phyloP scores from a whole-genome alignment of 2,329 filamentous ascomycete species.

The Fusarium sp. region DNA sequence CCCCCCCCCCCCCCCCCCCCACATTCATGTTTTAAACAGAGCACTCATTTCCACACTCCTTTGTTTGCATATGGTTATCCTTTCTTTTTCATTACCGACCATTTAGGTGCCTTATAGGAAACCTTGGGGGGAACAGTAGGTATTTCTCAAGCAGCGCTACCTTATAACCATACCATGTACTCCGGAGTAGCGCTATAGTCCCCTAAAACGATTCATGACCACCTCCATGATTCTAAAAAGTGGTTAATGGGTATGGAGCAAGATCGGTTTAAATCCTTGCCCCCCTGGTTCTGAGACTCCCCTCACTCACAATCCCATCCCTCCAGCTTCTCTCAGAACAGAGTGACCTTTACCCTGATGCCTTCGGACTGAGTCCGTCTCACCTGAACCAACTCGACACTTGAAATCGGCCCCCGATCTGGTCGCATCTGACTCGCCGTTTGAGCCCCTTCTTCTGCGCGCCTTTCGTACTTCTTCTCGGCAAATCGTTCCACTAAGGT shows the following conservation, averaged over 20 bases:
- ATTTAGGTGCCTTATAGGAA: background rate
- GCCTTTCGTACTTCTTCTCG: slow-evolving; percentile 16
- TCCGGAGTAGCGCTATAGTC: slow-evolving; percentile 3
- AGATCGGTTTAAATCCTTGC: slow-evolving; percentile 25
- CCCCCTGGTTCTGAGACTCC: slow-evolving; percentile 27
- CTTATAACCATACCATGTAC: background rate
- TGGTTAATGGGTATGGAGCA: slow-evolving; percentile 9
- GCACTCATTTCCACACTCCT: slow-evolving; percentile 15
- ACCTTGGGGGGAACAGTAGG: too few species aligned
- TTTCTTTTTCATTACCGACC: slow-evolving; percentile 8
- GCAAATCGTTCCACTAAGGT: slow-evolving; percentile 29
- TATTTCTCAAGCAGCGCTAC: slow-evolving; percentile 12
- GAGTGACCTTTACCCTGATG: slow-evolving; percentile 10
- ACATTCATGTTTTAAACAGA: slow-evolving; percentile 1
- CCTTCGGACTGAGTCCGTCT: slow-evolving; percentile 29
- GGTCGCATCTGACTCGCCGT: slow-evolving; percentile 36
- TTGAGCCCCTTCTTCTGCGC: slow-evolving; percentile 32
- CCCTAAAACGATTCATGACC: slow-evolving; percentile 13
- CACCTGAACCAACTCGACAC: slow-evolving; percentile 32
- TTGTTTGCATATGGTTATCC: slow-evolving; percentile 14
- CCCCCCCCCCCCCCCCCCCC: too few species aligned
- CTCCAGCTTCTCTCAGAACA: background rate
- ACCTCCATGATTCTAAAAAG: background rate
- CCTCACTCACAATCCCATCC: background rate
- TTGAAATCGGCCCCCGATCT: slow-evolving; percentile 34